These are phyloP conservation scores for Dendrocalamus latiflorus DNA, from an alignment of 202 grass and related monocot species.

Conservation along the genomic window DNA sequence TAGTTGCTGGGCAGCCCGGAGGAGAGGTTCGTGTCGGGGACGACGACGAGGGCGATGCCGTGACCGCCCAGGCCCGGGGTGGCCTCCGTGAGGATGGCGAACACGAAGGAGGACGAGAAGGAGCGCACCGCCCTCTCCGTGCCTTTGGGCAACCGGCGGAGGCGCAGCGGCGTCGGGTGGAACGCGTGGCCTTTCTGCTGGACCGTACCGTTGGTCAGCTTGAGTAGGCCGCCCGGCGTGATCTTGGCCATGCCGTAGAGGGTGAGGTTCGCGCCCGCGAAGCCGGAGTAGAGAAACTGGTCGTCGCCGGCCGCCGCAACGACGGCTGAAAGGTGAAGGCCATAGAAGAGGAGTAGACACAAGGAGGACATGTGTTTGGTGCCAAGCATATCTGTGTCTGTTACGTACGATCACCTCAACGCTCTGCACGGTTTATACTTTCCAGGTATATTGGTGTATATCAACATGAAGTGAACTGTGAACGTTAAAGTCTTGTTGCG, in stretches of 20 bases:
- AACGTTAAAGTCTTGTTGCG: too few species aligned
- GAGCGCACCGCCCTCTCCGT: background rate
- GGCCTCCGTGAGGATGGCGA: constrained; percentile 39
- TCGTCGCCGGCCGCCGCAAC: background rate
- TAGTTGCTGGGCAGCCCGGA: constrained; percentile 17
- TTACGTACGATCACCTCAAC: too few species aligned
- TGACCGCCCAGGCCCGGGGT: constrained; percentile 35
- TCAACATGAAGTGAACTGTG: too few species aligned
- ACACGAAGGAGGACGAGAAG: constrained; percentile 57
- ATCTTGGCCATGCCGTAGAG: constrained; percentile 9
- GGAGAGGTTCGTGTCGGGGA: constrained; percentile 29
- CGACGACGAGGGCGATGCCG: constrained; percentile 38
- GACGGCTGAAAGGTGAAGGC: background rate
- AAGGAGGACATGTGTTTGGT: background rate
- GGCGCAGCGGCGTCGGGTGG: constrained; percentile 14
- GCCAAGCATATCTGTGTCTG: background rate
- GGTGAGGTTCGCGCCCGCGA: constrained; percentile 7
- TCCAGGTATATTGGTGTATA: too few species aligned
- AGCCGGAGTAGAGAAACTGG: background rate
- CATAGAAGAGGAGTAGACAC: background rate
- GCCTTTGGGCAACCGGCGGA: background rate
- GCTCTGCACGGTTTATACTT: too few species aligned
- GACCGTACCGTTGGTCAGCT: constrained; percentile 28
- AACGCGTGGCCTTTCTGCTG: constrained; percentile 33
- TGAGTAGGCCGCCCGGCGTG: constrained; percentile 18